A percentile compares a stretch with the other conserved stretches of the same genome.
Evolutionary conservation across 768 basidiomycete species (phyloP).

Genomic region (Mycena kentingensis): DNA sequence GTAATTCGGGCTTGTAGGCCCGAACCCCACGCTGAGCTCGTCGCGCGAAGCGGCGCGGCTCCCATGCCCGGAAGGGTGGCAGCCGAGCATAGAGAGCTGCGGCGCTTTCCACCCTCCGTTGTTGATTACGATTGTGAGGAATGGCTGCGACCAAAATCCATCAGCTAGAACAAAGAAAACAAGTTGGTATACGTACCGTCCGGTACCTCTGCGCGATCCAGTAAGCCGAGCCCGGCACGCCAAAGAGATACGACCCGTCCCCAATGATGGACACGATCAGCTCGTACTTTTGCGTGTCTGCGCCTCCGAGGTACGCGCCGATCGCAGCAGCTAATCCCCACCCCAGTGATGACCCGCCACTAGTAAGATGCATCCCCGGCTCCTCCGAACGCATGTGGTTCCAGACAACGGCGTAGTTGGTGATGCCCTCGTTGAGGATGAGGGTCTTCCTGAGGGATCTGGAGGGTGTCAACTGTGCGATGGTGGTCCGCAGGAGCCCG

Average conservation of each 20-base stretch:
- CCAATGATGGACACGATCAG: constrained; percentile 63
- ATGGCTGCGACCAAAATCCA: constrained; percentile 47
- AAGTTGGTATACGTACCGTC: constrained; percentile 46
- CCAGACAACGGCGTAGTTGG: constrained; percentile 58
- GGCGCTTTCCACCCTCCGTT: constrained; percentile 76
- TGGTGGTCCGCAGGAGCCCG: constrained; percentile 45
- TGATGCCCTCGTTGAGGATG: constrained; percentile 65
- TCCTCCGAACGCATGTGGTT: constrained; percentile 54
- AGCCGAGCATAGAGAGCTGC: constrained; percentile 61
- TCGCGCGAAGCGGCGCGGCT: constrained; percentile 42
- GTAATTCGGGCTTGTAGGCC: constrained; percentile 62
- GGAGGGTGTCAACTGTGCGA: constrained; percentile 41
- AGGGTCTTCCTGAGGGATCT: constrained; percentile 39
- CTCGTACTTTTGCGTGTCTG: constrained; percentile 47
- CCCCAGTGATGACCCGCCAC: constrained; percentile 68
- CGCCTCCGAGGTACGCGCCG: constrained; percentile 50
- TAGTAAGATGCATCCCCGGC: constrained; percentile 53
- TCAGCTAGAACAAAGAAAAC: not conserved
- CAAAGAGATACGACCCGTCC: constrained; percentile 70
- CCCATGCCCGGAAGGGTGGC: constrained; percentile 62
- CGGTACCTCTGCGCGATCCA: constrained; percentile 75
- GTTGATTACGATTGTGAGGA: constrained; percentile 69
- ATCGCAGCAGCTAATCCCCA: constrained; percentile 69
- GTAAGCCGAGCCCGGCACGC: constrained; percentile 63
- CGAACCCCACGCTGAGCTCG: constrained; percentile 64